Evolutionary conservation across 2,329 filamentous ascomycete species (phyloP).

Genomic region (Botryotinia calthae): DNA sequence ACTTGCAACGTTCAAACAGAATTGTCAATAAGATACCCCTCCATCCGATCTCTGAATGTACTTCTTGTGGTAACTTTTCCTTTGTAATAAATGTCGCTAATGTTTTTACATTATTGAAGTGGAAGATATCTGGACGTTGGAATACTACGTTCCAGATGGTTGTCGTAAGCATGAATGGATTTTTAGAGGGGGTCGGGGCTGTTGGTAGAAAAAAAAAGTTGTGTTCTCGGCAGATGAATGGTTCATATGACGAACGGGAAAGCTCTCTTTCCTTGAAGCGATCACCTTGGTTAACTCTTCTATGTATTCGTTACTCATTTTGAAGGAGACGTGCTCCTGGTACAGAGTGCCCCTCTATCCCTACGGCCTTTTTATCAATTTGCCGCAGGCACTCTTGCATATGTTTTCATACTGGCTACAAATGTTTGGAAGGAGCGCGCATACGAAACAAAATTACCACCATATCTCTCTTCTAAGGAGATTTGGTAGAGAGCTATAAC

Average conservation of each 20-base stretch:
- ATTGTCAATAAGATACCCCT: constrained; percentile 28
- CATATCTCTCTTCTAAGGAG: background rate
- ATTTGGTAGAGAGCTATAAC: constrained; percentile 22
- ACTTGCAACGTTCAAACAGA: constrained; percentile 29
- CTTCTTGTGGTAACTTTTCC: constrained; percentile 28
- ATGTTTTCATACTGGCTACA: constrained; percentile 26
- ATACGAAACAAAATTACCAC: constrained; percentile 5
- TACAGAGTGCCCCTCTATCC: constrained; percentile 29
- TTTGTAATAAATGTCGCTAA: constrained; percentile 39
- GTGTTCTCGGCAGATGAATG: constrained; percentile 36
- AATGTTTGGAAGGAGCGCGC: constrained; percentile 15
- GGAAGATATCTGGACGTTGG: constrained; percentile 24
- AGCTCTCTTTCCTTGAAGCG: constrained; percentile 34
- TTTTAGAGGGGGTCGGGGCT: constrained; percentile 25
- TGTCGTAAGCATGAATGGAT: constrained; percentile 29
- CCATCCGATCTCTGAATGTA: constrained; percentile 13
- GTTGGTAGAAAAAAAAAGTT: constrained; percentile 20
- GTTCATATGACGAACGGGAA: constrained; percentile 31
- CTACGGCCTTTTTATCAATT: constrained; percentile 29
- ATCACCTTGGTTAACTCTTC: constrained; percentile 34
- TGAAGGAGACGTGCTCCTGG: constrained; percentile 30
- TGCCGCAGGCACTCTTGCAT: constrained; percentile 37
- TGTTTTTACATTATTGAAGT: constrained; percentile 38
- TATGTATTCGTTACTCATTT: constrained; percentile 30
- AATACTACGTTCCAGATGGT: constrained; percentile 25